These are phyloP conservation scores for Malus fusca DNA, from an alignment of 306 rosid species.

Conservation along the genomic window DNA sequence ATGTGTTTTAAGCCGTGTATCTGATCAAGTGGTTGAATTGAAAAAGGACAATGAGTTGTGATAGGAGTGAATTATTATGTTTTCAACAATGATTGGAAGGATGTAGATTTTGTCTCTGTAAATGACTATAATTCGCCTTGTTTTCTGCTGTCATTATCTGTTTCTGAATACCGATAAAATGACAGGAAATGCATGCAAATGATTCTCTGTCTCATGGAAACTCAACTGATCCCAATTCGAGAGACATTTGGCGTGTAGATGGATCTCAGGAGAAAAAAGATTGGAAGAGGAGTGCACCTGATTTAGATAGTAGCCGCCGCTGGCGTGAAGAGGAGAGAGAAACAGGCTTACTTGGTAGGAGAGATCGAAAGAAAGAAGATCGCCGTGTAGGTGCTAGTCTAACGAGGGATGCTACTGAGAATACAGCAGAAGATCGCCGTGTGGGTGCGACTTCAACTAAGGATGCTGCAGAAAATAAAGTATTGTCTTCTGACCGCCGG, in stretches of 20 bases:
- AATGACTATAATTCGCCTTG: background rate
- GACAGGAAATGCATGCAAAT: slow-evolving; percentile 21
- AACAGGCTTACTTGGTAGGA: slow-evolving; percentile 60
- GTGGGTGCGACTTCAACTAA: slow-evolving; percentile 34
- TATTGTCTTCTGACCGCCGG: slow-evolving; percentile 13
- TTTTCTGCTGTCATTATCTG: background rate
- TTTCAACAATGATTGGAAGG: background rate
- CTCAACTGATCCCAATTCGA: slow-evolving; percentile 44
- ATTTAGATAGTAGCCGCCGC: slow-evolving; percentile 45
- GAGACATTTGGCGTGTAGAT: slow-evolving; percentile 56
- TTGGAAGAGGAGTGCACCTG: slow-evolving; percentile 52
- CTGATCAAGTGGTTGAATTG: background rate
- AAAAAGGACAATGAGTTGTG: background rate
- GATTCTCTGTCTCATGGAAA: slow-evolving; percentile 36
- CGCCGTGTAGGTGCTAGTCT: slow-evolving; percentile 46
- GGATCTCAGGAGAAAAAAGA: slow-evolving; percentile 66
- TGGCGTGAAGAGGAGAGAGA: slow-evolving; percentile 91
- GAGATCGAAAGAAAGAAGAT: slow-evolving; percentile 65
- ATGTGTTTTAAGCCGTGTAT: background rate
- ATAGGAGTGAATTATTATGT: background rate
- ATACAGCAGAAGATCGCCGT: slow-evolving; percentile 54
- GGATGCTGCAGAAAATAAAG: slow-evolving; percentile 37
- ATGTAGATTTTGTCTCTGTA: background rate
- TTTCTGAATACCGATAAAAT: background rate
- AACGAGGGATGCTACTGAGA: slow-evolving; percentile 33